phyloP scores from a whole-genome alignment of 495 filamentous ascomycete species.

The Xylaria flabelliformis region DNA sequence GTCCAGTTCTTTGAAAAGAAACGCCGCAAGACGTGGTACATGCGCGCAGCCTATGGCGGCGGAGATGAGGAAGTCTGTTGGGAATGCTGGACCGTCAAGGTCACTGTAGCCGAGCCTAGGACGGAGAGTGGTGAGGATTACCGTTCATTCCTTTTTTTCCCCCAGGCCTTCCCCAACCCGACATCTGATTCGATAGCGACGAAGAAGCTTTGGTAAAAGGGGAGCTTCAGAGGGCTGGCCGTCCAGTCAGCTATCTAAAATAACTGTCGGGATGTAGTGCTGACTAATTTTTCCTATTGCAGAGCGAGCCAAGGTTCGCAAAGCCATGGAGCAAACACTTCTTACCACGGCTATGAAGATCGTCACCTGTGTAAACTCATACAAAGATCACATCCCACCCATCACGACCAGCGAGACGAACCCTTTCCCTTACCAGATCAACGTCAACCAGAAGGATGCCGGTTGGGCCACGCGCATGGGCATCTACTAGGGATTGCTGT shows the following conservation, averaged over 20 bases:
- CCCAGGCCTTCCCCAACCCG: background rate
- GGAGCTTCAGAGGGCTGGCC: background rate
- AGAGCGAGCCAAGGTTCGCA: conserved; percentile 87
- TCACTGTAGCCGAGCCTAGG: conserved; percentile 85
- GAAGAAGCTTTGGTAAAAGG: background rate
- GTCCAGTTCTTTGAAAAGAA: conserved; percentile 97
- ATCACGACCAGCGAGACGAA: conserved; percentile 93
- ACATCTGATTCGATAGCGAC: background rate
- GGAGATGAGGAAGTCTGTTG: conserved; percentile 92
- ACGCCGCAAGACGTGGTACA: conserved; percentile 82
- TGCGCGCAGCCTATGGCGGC: conserved; percentile 74
- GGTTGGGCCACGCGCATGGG: conserved; percentile 83
- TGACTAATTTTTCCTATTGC: conserved; percentile 23
- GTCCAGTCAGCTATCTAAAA: background rate
- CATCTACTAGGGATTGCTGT: conserved; percentile 61
- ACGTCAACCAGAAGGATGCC: conserved; percentile 77
- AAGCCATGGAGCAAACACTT: conserved; percentile 85
- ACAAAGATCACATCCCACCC: conserved; percentile 96
- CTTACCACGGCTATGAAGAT: conserved; percentile 88
- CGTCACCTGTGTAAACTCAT: conserved; percentile 78
- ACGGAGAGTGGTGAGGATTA: conserved; percentile 78
- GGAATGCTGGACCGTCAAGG: conserved; percentile 93
- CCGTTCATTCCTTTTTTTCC: background rate
- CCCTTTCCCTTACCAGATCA: conserved; percentile 93
- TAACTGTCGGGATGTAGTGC: background rate